These are phyloP conservation scores for Psilocybe cyanescens DNA, from an alignment of 768 basidiomycete genomes.

Conservation along the genomic window DNA sequence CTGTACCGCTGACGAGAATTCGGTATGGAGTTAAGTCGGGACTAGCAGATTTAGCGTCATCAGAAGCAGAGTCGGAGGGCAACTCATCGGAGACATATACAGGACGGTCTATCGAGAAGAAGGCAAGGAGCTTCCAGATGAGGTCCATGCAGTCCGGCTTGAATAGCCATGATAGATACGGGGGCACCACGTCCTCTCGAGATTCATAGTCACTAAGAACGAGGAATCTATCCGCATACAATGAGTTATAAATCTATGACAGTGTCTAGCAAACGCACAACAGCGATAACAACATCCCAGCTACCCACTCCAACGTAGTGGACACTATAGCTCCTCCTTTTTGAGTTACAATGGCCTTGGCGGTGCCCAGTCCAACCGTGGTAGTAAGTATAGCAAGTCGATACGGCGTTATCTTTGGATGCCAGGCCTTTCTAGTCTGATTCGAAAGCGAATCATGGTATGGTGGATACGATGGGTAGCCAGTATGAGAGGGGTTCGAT, in stretches of 20 bases:
- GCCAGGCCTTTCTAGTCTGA: conserved; percentile 2
- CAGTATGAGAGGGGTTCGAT: too few relatives aligned
- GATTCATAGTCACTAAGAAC: not conserved
- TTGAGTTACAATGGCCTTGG: conserved; percentile 10
- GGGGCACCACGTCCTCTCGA: not conserved
- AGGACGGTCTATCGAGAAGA: not conserved
- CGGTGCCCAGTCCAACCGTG: conserved; percentile 6
- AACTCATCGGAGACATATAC: not conserved
- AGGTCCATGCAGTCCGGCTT: not conserved
- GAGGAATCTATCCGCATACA: not conserved
- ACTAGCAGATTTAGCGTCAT: not conserved
- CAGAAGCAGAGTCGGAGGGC: not conserved
- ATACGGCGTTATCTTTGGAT: conserved; percentile 1
- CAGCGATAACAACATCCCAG: conserved; percentile 10
- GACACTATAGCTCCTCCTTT: conserved; percentile 6
- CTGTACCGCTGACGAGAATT: conserved; percentile 5
- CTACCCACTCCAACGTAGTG: conserved; percentile 18
- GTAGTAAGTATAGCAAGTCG: conserved; percentile 6
- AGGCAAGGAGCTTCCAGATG: not conserved
- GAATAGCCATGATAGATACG: not conserved
- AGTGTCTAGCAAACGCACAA: conserved; percentile 3
- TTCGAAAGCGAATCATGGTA: not conserved
- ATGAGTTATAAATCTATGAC: conserved; percentile 11
- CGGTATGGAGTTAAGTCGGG: not conserved
- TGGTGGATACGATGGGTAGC: not conserved